Evolutionary conservation across 139 green algal species (phyloP), one percentile per base, ranked within the genome.

Genomic region (Tetradesmus obliquus): DNA sequence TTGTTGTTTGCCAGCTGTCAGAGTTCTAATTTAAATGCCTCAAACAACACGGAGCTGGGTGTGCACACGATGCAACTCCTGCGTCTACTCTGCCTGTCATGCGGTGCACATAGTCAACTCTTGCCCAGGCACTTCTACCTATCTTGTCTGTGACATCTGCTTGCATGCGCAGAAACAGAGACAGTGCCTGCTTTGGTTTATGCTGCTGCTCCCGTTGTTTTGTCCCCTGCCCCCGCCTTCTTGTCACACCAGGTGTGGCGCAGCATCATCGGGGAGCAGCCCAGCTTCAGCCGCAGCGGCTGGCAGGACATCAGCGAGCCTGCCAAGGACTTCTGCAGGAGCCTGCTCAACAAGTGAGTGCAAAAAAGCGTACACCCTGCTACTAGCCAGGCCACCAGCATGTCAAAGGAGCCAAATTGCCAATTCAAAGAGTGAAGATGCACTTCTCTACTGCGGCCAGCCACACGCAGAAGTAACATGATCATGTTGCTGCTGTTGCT

Each of bases 291-390:
- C 9, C 45, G 92, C 55, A 82, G 53, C 20, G 80, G 88, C 60
- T 99, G 97, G 97, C 60, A 92, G 17, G 95, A 95, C 32, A 94
- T 99, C 72, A 96, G 91, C 45, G 94, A 96, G 0, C 90, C 96
- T 15, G 97, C 96, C 57, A 97, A 98, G 91, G 96, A 98, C 89
- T 99, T 99, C 92, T 94, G 98, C 22, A 87, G n/a, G 55, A 45
- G 19, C n/a, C 87, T 99, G 82, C 95, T 99, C 10, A 87, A 95
- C 89, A 98, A 98, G 96, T 97, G 60, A 93, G 93, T 24, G 84
- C 53, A 51, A 53, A 6, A 5, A 51, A 20, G 5, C 57, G 12
- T 7, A 15, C 20, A 76, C 17, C 12, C 72, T 32, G n/a, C 2
- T 9, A 81, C 66, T 81, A 81, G 0, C n/a, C 9, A n/a, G 20